phyloP scores from a whole-genome alignment of 768 basidiomycete species.

The Pleurotus pulmonarius region DNA sequence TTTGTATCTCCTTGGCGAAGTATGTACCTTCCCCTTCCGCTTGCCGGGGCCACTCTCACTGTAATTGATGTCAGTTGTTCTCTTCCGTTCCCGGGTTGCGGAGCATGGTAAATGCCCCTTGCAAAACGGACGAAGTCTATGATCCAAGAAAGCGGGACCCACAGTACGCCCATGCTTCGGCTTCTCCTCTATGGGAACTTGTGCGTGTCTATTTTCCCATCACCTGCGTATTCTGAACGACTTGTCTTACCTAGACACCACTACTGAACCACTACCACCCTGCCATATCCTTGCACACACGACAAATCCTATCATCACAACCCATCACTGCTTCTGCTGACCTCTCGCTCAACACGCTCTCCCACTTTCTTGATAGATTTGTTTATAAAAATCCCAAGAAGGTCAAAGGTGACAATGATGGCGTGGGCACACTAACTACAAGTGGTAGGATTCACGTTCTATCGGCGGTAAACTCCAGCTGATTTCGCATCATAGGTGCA shows the following conservation, averaged over 20 bases:
- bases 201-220: slow-evolving; percentile 38
- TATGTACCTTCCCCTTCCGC: slow-evolving; percentile 27
- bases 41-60: slow-evolving; percentile 1
- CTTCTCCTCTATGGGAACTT: slow-evolving; percentile 86
- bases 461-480: not conserved
- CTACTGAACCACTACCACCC: slow-evolving; percentile 89
- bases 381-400: slow-evolving; percentile 96
- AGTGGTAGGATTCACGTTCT: slow-evolving; percentile 4
- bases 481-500: slow-evolving; percentile 6
- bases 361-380: slow-evolving; percentile 95
- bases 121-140: slow-evolving; percentile 42
- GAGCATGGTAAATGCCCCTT: slow-evolving; percentile 28
- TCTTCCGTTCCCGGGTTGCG: slow-evolving; percentile 38
- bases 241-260: slow-evolving; percentile 49
- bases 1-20: slow-evolving; percentile 84
- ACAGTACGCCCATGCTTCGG: slow-evolving; percentile 75
- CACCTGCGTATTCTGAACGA: not conserved
- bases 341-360: slow-evolving; percentile 87
- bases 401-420: slow-evolving; percentile 27
- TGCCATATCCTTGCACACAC: slow-evolving; percentile 79
- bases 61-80: slow-evolving; percentile 29
- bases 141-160: slow-evolving; percentile 92
- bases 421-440: not conserved
- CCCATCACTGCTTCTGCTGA: slow-evolving; percentile 71
- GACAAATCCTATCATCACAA: slow-evolving; percentile 69